Base-by-base conservation (phyloP, 2,329 filamentous ascomycete species). In the Claviceps monticola region DNA sequence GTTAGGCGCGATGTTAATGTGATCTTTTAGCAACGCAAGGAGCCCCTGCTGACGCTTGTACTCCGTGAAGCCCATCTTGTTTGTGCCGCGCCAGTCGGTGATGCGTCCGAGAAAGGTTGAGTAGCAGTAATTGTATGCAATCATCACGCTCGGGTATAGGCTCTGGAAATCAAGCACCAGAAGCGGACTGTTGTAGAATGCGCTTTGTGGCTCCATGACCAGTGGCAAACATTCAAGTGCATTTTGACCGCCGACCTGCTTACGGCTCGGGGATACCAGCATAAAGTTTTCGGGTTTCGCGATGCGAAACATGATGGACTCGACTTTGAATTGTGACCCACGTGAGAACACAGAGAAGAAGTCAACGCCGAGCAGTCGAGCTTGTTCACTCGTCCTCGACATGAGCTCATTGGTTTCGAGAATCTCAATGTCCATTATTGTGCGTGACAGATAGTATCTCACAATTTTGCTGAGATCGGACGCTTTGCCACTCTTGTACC, bases 111-210 rank as follows among this genome's bases (percentile, higher is more conserved):
- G 74, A 59, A 90, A 98, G 0, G 93, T 98, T 0, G 93, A 97
- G 64, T 98, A 98, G 70, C 93, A 98, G 64, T 96, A 93, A 62
- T 98, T 98, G 71, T 98, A 97, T 0, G 93, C 93, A 62, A 98
- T 97, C 89, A 98, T 96, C 54, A 97, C 84, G 66, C 90, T 96
- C 0, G 93, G 93, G 58, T 98, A 98, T 47, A 98, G 71, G 54
- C 88, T 95, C 62, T 97, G 91, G 56, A 98, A 98, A 67, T 98
- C 93, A 6, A 98, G 74, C 0, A 98, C 93, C 3, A 98, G 64
- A 0, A 98, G 65, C 0, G 93, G 93, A 55, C 87, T 93, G 52
- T 74, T 88, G 67, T 98, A 98, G 63, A 98, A 95, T 6, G 83
- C 87, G 58, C 90, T 96, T 60, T 93, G 88, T 0, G 93, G 93